Base-by-base conservation (phyloP, 2,329 filamentous ascomycete genomes). In the Gnomoniopsis sp. region DNA sequence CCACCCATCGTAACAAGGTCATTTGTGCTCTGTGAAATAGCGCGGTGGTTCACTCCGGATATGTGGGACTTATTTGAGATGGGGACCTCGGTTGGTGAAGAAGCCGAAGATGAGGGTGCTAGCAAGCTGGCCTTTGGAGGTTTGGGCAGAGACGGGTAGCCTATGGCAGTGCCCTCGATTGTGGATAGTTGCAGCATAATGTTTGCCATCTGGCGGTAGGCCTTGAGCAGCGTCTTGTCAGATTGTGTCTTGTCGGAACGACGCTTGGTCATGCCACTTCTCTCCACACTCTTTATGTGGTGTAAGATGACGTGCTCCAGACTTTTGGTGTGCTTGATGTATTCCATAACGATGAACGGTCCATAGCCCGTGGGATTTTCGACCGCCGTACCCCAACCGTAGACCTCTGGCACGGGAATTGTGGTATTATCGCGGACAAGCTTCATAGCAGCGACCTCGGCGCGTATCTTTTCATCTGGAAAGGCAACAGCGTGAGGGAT, bases 301-400 rank as follows among this genome's bases (percentile, higher is more conserved):
- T 53, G 43, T 26, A 4, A 11, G 23, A 53, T 49, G 15, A 58
- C 34, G 12, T 58, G n/a, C 2, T 43, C 26, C 19, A 58, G 44
- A 23, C 3, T 49, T 7, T 22, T 17, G 6, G 33, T 26, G 69
- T 71, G 66, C 3, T 71, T 63, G 46, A 72, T 65, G 44, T 73
- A 72, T 2, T 75, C 67, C 68, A 75, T 74, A 30, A 76, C 72
- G 23, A 74, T 72, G 46, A 74, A 74, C 0, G 72, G 71, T 0
- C 73, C 72, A 11, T 74, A 57, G 0, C 70, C 69, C 15, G 62
- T 65, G 0, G 72, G 70, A 11, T 73, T 73, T 7, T 73, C 69
- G 2, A 59, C 65, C 3, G 65, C 67, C 6, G 61, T 68, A 2
- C 68, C 71, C 52, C 65, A 69, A 55, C 72, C 61, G 49, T 71